Conservation (phyloP, 1,139 yeast genomes). For the Geotrichum carabidarum region DNA sequence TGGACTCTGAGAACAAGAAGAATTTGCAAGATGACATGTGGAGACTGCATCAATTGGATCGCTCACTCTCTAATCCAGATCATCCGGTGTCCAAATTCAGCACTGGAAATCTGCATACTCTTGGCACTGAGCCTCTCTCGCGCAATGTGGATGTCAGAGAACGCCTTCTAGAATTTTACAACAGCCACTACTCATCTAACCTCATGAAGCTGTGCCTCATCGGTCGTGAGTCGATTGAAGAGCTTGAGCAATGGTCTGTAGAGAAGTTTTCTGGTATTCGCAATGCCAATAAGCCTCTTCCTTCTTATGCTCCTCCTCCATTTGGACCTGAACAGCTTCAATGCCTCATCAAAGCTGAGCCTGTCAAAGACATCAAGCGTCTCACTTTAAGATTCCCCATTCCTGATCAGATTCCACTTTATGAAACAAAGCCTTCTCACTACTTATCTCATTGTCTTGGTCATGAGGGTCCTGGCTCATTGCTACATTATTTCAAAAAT, state of each 20-base stretch:
- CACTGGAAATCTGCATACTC: slow-evolving; percentile 64
- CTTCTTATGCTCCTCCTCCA: slow-evolving; percentile 46
- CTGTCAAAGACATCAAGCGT: slow-evolving; percentile 73
- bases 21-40: slow-evolving; percentile 84
- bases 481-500: slow-evolving; percentile 61
- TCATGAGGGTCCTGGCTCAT: slow-evolving; percentile 85
- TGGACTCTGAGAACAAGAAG: slow-evolving; percentile 92
- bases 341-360: slow-evolving; percentile 60
- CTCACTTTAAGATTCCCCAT: slow-evolving; percentile 64
- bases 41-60: slow-evolving; percentile 83
- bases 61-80: slow-evolving; percentile 59
- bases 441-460: slow-evolving; percentile 80
- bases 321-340: slow-evolving; percentile 47
- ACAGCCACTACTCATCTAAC: slow-evolving; percentile 59
- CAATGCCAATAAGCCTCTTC: slow-evolving; percentile 50
- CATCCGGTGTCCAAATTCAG: slow-evolving; percentile 73
- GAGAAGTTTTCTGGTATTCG: slow-evolving; percentile 62
- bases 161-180: slow-evolving; percentile 57
- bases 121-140: slow-evolving; percentile 50
- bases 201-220: slow-evolving; percentile 81
- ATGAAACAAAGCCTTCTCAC: slow-evolving; percentile 65
- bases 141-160: slow-evolving; percentile 61
- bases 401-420: slow-evolving; percentile 62
- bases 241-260: slow-evolving; percentile 63
- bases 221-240: slow-evolving; percentile 74